Base-by-base conservation (phyloP, 2,329 filamentous ascomycete species). In the Trichocomaceae sp. region DNA sequence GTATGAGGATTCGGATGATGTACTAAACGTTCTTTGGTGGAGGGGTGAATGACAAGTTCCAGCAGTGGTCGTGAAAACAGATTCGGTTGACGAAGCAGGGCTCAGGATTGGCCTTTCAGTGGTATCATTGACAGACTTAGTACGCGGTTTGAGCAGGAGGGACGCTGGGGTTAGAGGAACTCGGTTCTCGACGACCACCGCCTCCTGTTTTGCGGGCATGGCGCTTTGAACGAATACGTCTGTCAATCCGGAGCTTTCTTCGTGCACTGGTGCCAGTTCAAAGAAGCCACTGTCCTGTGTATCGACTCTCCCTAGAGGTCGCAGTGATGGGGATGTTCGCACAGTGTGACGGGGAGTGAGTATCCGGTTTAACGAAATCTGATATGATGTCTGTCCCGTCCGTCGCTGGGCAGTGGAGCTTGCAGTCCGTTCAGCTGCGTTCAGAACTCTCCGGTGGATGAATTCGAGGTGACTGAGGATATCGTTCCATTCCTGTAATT, bases 391-490 rank as follows among this genome's bases (percentile, higher is more conserved):
- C 17, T 44, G 48, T 9, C 52, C 56, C 12, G 42, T 56, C 2
- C 58, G 39, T 33, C 55, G 53, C 19, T 59, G 58, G 41, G 50
- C 52, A 12, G 48, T 57, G 5, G 42, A 50, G 33, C 42, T 59
- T 5, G 47, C 54, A 20, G 55, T 58, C 12, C 56, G 37, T 17
- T 59, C 50, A 19, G 57, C 57, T 20, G 50, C 45, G 47, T 59
- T 56, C 12, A 59, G 22, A 0, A 59, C 52, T 22, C 58, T 52
- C 13, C 50, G 7, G n/a, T 55, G 41, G 53, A 58, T 56, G 10
- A 29, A 20, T 19, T 59, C 58, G 3, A 58, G 56, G 42, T 59
- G 56, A 20, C 44, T 49, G n/a, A 54, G 55, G n/a, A 59, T 56
- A 26, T 50, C 42, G 15, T 57, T 57, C 57, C 57, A 55, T 47